Percentiles rank a stretch among this genome's conserved stretches.
Conservation (phyloP, 2,329 filamentous ascomycete species). For the Ophiocordyceps polyrhachis-furcata region DNA sequence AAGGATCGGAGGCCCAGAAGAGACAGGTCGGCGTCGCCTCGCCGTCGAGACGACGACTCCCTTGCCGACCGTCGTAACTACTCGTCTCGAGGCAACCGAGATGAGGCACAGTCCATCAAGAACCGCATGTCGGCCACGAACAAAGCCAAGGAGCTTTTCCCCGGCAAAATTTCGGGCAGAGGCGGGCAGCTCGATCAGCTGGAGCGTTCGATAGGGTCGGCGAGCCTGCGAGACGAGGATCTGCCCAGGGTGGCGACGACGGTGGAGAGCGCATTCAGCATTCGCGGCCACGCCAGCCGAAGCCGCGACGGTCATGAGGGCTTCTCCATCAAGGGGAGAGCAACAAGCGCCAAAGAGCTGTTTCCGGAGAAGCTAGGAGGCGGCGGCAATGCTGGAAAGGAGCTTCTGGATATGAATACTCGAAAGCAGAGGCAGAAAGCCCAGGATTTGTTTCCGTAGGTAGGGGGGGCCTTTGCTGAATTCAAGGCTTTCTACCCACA, state of each 20-base stretch:
- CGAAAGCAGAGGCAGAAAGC: slow-evolving; percentile 45
- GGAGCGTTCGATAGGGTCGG: slow-evolving; percentile 19
- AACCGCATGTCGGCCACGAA: slow-evolving; percentile 13
- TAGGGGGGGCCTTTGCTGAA: no score
- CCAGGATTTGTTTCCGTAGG: slow-evolving; percentile 54
- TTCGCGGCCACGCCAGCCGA: slow-evolving; percentile 37
- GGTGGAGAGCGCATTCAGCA: slow-evolving; percentile 33
- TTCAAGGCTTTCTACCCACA: no score
- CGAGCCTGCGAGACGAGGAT: slow-evolving; percentile 17
- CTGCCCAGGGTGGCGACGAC: slow-evolving; percentile 39
- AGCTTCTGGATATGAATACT: slow-evolving; percentile 38
- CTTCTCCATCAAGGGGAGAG: slow-evolving; percentile 45
- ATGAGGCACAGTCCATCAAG: slow-evolving; percentile 15
- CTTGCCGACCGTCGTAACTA: slow-evolving; percentile 1
- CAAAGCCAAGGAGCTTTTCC: slow-evolving; percentile 20
- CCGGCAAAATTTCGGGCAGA: slow-evolving; percentile 11
- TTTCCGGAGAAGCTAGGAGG: slow-evolving; percentile 44
- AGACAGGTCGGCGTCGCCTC: slow-evolving; percentile 34
- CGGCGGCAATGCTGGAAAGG: slow-evolving; percentile 42
- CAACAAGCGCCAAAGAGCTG: slow-evolving; percentile 37
- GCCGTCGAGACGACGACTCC: slow-evolving; percentile 19
- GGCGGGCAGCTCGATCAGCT: slow-evolving; percentile 18
- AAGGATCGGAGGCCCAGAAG: slow-evolving; percentile 19
- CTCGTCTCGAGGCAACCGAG: slow-evolving; percentile 16
- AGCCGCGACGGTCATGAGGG: slow-evolving; percentile 25